phyloP scores from a whole-genome alignment of 202 grass and related monocot genomes.

The Schoenoplectus triqueter region DNA sequence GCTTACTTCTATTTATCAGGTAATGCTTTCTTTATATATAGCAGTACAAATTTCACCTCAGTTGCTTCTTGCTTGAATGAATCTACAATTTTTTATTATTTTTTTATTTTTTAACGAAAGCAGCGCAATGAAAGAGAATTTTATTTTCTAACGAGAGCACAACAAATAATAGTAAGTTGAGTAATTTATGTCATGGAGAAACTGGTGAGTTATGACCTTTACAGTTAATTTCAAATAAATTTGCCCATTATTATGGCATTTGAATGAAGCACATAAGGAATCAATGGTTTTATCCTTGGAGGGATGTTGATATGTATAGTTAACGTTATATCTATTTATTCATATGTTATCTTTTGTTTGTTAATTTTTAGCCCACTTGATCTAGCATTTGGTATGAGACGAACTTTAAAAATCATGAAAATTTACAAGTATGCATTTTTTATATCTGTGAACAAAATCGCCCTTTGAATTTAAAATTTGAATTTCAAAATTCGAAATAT shows the following conservation, averaged over 20 bases:
- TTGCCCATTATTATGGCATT: background rate
- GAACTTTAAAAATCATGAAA: no score
- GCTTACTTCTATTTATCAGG: background rate
- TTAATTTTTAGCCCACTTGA: background rate
- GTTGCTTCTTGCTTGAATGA: conserved; percentile 20
- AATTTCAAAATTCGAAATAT: no score
- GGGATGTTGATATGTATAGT: background rate
- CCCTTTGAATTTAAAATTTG: no score
- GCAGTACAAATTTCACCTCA: background rate
- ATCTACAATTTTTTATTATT: background rate
- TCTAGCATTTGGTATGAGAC: no score
- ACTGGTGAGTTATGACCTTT: background rate
- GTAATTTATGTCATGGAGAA: background rate
- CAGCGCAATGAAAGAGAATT: background rate
- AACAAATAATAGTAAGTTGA: background rate
- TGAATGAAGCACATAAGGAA: background rate
- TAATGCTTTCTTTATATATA: conserved; percentile 1
- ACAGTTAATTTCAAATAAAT: background rate
- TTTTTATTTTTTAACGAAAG: background rate
- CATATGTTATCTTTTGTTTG: background rate
- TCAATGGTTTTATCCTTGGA: background rate
- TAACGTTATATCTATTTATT: background rate
- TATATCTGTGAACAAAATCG: no score
- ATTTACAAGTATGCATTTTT: no score
- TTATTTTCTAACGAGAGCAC: background rate